phyloP scores from a whole-genome alignment of 352 stramenopile genomes.

The Pythium plurisporium region DNA sequence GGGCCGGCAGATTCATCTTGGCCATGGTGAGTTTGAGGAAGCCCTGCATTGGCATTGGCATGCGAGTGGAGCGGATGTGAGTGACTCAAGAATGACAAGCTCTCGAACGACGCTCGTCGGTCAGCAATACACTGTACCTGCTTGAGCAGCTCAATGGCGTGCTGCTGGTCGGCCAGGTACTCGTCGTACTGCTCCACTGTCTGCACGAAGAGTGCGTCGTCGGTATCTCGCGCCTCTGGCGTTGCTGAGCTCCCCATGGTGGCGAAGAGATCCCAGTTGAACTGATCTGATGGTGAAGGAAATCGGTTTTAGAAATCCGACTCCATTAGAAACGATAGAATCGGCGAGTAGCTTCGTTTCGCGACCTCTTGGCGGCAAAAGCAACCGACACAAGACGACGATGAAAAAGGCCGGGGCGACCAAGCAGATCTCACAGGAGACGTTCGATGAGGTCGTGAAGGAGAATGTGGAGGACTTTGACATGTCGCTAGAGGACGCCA shows the following conservation, averaged over 20 bases:
- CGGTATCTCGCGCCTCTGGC: background rate
- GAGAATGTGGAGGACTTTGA: constrained; percentile 91
- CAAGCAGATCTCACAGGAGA: constrained; percentile 84
- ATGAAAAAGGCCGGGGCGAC: constrained; percentile 22
- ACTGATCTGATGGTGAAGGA: background rate
- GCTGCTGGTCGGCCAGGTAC: constrained; percentile 50
- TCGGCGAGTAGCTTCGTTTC: background rate
- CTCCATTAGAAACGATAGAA: constrained; percentile 11
- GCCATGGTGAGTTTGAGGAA: constrained; percentile 72
- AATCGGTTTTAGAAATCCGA: background rate
- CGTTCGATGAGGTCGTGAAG: constrained; percentile 86
- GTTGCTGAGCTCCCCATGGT: background rate
- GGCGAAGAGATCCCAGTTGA: constrained; percentile 8
- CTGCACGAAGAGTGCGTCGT: constrained; percentile 39
- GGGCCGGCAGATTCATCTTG: constrained; percentile 37
- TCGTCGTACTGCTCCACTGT: constrained; percentile 40
- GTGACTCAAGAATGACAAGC: too few species aligned
- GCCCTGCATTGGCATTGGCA: too few species aligned
- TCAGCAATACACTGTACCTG: too few species aligned
- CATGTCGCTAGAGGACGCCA: constrained; percentile 74
- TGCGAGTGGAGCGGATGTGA: too few species aligned
- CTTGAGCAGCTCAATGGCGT: constrained; percentile 43
- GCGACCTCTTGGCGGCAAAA: background rate
- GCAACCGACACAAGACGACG: background rate
- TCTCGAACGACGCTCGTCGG: too few species aligned